Evolutionary conservation across 1,139 yeast genomes (phyloP), one percentile per base, ranked within the genome.

Genomic region (Suhomyces wounanorum): DNA sequence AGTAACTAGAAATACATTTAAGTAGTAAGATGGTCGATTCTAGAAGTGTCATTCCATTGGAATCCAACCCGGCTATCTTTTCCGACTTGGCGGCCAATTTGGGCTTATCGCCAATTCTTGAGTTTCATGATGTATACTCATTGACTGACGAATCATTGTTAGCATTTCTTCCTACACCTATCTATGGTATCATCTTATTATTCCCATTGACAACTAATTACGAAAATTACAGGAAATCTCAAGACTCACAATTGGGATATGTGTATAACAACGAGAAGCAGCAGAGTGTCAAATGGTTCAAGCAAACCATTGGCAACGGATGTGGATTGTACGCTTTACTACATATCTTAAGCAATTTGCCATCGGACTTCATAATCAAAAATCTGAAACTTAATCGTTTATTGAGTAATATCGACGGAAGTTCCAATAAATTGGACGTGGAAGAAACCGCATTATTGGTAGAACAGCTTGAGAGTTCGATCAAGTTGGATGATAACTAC

Each of bases 261-360:
- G 52, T 23, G 25, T 48, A 44, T 45, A 45, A 46, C 47, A 59
- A 64, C 48, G 66, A 63, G 36, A 48, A 50, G 28, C 44, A 54
- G 10, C 45, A 52, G 2, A 58, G 63, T 4, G 70, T 81, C 10
- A 61, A 73, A 26, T 92, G 97, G 97, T 84, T 83, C 61, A 83
- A 82, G 55, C 99, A 94, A 62, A 85, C 94, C 1, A 84, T 94
- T 37, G 83, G 83, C 54, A 94, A 94, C 66, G 96, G 96, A 0
- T 94, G 99, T 70, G 99, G 99, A 5, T 79, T 95, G 44, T 90
- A 88, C 68, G 99, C 96, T 0, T 69, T 94, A 45, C 70, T 94
- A 30, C 98, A 94, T 62, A 76, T 89, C 0, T 68, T 90, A 38
- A 69, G 85, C 28, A 94, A 94, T 64, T 71, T 87, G 48, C 81